Base-by-base conservation (phyloP, 2,329 filamentous ascomycete genomes). In the Capronia epimyces region DNA sequence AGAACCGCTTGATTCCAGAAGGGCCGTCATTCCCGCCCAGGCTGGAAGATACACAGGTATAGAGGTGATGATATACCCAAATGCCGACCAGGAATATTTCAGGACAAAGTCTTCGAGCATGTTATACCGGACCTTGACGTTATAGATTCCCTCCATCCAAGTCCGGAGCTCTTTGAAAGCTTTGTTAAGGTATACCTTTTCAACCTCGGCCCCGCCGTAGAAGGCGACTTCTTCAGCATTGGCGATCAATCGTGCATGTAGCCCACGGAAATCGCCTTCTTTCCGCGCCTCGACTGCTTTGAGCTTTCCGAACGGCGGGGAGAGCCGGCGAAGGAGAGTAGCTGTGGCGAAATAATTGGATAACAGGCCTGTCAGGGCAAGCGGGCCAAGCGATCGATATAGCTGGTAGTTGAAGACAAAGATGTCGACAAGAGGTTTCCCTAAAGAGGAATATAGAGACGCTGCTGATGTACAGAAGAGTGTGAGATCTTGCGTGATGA, bases 141-240 rank as follows among this genome's bases (percentile, higher is more conserved):
- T 90, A 71, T 98, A 98, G 58, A 98, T 96, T 39, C 88, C 86
- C 67, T 98, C 93, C 91, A 98, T 97, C 87, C 90, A 96, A 57
- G 81, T 84, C 69, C 93, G 93, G 22, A 98, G 76, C 41, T 91
- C 93, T 67, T 85, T 88, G 74, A 96, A 98, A 61, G 94, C 90
- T 64, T 83, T 85, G 63, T 95, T 89, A 8, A 98, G 75, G 67
- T 96, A 94, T 2, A 87, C 83, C 70, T 93, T 93, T 69, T 98
- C 93, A 74, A 94, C 95, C 43, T 93, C 87, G 6, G 91, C 89
- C 29, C 93, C 93, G 21, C 90, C 90, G 63, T 98, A 98, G 68
- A 98, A 98, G 3, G 93, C 93, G 3, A 98, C 86, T 68, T 98
- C 93, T 69, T 98, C 93, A 1, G 93, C 91, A 66, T 98, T 98